Evolutionary conservation across 169 alveolate species (phyloP).

Genomic region (Eimeria falciformis): DNA sequence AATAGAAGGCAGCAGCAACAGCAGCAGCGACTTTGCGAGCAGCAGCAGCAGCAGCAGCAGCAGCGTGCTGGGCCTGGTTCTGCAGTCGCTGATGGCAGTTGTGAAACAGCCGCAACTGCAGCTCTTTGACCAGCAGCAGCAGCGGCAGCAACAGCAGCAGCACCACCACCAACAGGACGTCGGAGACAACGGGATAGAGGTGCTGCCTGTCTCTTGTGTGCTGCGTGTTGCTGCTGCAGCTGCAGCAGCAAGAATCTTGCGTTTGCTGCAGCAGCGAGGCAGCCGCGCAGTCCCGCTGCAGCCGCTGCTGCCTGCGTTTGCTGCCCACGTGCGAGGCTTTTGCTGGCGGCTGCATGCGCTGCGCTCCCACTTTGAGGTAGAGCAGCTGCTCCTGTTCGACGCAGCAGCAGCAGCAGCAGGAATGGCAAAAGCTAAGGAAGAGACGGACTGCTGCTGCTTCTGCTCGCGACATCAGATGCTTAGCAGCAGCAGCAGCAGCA

Average conservation of each 20-base stretch:
- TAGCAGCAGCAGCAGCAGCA: constrained; percentile 53
- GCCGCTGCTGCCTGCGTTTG: constrained; percentile 69
- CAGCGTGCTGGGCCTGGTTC: constrained; percentile 29
- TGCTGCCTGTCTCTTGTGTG: constrained; percentile 6
- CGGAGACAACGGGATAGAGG: neutral
- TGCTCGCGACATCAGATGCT: neutral
- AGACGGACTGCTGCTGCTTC: neutral
- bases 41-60: constrained; percentile 51
- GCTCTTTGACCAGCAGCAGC: constrained; percentile 19
- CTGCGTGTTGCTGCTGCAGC: constrained; percentile 58
- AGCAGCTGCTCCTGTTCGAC: constrained; percentile 37
- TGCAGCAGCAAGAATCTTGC: constrained; percentile 42
- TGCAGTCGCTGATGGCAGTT: constrained; percentile 40
- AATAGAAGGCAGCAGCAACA: neutral
- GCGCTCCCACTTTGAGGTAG: neutral
- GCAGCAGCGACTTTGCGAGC: neutral
- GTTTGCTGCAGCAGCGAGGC: constrained; percentile 59
- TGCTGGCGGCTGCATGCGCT: constrained; percentile 15
- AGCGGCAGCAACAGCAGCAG: constrained; percentile 11
- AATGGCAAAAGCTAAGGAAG: constrained; percentile 15
- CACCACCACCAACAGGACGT: neutral
- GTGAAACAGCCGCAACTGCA: constrained; percentile 53
- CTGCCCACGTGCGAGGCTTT: neutral
- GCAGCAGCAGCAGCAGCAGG: neutral
- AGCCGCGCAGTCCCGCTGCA: constrained; percentile 42